Base-by-base conservation (phyloP, 805 yeast species). In the Candida dajiaensis region DNA sequence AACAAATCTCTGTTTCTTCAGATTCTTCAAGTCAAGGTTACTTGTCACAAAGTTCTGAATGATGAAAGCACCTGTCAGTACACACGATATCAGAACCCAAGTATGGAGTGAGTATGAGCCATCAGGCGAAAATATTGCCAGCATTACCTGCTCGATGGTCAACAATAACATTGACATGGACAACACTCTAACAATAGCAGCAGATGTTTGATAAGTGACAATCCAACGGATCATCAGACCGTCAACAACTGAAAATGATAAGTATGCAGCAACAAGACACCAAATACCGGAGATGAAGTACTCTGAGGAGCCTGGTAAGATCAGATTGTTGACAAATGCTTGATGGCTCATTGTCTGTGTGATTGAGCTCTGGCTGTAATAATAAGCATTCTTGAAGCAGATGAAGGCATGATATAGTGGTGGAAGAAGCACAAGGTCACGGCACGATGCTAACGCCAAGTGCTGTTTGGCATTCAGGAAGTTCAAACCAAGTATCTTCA, bases 191-290 rank as follows among this genome's bases (percentile, higher is more conserved):
- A 92, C 76, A 16, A 90, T 86, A 0, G 96, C 95, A 0, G 96
- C 98, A 1, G 86, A 73, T 0, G 88, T 82, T 47, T 89, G 85
- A 64, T 92, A 92, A 38, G 85, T 88, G 38, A 90, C 95, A 23
- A 92, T 87, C 95, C 98, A 92, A 39, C 98, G 73, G 25, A 89
- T 84, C 83, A 90, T 88, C 41, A 92, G 70, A 0, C 96, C 94
- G 59, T 90, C 97, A 29, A 92, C 69, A 3, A 88, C 87, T 1
- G 89, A 81, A 64, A 83, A 89, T 9, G 95, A 81, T 50, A 92
- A 70, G 58, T 88, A 89, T 2, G 89, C 89, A 1, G 95, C 80
- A 10, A 92, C 98, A 5, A 85, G 59, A 62, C 97, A 88, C 98
- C 98, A 92, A n/a, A 92, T 63, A 0, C 90, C 90, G 4, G 95